These are phyloP conservation scores for Hortiboletus campestris DNA, from an alignment of 768 basidiomycete genomes.

Conservation along the genomic window DNA sequence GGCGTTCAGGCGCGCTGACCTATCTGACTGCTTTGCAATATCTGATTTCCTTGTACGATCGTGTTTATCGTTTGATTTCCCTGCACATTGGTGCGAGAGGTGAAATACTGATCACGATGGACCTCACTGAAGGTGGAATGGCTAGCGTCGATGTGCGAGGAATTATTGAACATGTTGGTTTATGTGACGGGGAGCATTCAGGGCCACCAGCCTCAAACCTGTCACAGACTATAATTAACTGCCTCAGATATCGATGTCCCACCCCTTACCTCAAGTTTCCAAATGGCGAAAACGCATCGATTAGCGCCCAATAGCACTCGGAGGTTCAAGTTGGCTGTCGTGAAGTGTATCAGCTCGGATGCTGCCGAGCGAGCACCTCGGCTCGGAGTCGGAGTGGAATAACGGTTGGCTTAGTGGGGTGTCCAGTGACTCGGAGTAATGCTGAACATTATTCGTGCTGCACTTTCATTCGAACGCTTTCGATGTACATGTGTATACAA, in stretches of 20 bases:
- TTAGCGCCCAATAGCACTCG: not conserved
- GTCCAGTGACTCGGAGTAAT: too few species aligned
- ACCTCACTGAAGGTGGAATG: constrained; percentile 21
- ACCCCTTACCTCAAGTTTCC: not conserved
- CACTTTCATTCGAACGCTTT: too few species aligned
- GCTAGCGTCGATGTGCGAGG: constrained; percentile 13
- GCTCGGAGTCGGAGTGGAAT: too few species aligned
- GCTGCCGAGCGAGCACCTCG: too few species aligned
- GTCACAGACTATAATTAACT: not conserved
- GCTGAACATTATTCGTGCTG: too few species aligned
- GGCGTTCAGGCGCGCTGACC: not conserved
- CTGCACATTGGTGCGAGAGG: not conserved
- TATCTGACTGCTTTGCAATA: constrained; percentile 2
- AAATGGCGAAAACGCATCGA: not conserved
- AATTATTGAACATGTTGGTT: constrained; percentile 17
- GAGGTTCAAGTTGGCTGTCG: not conserved
- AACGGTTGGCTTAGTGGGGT: too few species aligned
- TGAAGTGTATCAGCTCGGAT: too few species aligned
- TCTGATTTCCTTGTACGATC: constrained; percentile 16
- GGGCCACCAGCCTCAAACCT: not conserved
- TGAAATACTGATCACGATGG: constrained; percentile 12
- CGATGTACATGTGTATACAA: too few species aligned
- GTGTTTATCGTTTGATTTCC: constrained; percentile 16
- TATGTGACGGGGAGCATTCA: not conserved
- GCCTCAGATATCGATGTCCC: not conserved